Evolutionary conservation across 1,284 basidiomycete genomes (phyloP).

Genomic region (Apiotrichum akiyoshidainum): DNA sequence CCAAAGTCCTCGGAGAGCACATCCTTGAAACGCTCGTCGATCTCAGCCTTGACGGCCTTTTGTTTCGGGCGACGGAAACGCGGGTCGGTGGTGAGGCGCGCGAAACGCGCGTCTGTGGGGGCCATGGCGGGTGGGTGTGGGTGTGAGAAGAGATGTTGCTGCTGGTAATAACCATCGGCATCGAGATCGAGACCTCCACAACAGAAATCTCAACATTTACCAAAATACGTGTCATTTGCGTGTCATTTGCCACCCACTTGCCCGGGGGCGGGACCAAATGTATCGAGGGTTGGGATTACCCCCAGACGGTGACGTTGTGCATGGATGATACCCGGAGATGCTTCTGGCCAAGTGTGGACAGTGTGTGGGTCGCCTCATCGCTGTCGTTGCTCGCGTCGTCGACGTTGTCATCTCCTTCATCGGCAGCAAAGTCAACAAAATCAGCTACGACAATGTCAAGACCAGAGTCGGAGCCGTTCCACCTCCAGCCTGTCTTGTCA

Average conservation of each 20-base stretch:
- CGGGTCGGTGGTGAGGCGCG: slow-evolving; percentile 83
- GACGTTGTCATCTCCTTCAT: background rate
- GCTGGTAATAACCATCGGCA: background rate
- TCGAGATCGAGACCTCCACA: too few relatives aligned
- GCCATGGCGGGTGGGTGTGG: slow-evolving; percentile 6
- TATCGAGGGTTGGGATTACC: background rate
- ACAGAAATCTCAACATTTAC: background rate
- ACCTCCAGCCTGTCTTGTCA: slow-evolving; percentile 39
- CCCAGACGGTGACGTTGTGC: slow-evolving; percentile 12
- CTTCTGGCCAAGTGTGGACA: too few relatives aligned
- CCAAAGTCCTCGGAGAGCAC: slow-evolving; percentile 60
- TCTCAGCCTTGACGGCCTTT: slow-evolving; percentile 74
- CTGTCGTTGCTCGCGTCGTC: too few relatives aligned
- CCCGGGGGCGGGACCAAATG: background rate
- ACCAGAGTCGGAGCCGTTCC: slow-evolving; percentile 28
- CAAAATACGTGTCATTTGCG: background rate
- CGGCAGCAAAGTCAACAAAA: background rate
- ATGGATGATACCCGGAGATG: too few relatives aligned
- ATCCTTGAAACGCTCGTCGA: slow-evolving; percentile 91
- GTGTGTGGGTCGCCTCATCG: too few relatives aligned
- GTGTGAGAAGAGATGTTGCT: background rate
- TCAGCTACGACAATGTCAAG: background rate
- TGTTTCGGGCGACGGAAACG: slow-evolving; percentile 83
- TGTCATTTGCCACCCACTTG: background rate
- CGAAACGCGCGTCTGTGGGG: slow-evolving; percentile 69